Evolutionary conservation across 2,329 filamentous ascomycete genomes (phyloP).

Genomic region (Colletotrichum tofieldiae): DNA sequence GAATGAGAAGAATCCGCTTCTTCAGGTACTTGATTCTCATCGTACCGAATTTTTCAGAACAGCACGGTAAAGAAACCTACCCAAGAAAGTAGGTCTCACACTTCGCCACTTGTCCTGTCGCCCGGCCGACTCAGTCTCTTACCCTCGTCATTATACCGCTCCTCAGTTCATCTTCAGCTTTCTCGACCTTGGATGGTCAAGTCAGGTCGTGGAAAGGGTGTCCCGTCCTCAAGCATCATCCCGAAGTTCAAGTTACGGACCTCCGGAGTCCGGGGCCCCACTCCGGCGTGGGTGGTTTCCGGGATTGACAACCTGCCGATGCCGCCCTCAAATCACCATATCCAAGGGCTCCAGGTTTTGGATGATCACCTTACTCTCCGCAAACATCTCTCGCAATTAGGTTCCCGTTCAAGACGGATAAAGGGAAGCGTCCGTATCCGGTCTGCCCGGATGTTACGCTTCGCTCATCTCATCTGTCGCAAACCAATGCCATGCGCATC

Average conservation of each 20-base stretch:
- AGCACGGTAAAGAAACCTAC: neutral
- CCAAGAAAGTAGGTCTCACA: neutral
- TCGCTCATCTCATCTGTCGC: constrained; percentile 15
- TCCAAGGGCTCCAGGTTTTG: neutral
- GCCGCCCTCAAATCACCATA: neutral
- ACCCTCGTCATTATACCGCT: neutral
- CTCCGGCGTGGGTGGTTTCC: neutral
- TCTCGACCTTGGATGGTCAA: neutral
- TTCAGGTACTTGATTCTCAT: too few species aligned
- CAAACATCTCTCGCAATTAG: neutral
- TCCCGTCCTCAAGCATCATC: constrained; percentile 5
- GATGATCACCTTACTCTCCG: neutral
- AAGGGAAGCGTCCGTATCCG: neutral
- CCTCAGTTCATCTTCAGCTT: too few species aligned
- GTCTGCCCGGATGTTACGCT: constrained; percentile 10
- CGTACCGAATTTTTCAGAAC: neutral
- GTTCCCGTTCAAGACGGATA: neutral
- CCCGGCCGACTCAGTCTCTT: neutral
- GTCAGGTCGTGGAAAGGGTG: neutral
- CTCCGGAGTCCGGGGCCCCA: constrained; percentile 15
- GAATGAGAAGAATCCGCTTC: too few species aligned
- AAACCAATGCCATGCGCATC: constrained; percentile 1
- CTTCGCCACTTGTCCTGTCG: neutral
- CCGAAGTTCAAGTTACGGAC: constrained; percentile 9
- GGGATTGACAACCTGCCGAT: neutral